Evolutionary conservation across 805 yeast species (phyloP).

Genomic region (Pichia sporocuriosa): DNA sequence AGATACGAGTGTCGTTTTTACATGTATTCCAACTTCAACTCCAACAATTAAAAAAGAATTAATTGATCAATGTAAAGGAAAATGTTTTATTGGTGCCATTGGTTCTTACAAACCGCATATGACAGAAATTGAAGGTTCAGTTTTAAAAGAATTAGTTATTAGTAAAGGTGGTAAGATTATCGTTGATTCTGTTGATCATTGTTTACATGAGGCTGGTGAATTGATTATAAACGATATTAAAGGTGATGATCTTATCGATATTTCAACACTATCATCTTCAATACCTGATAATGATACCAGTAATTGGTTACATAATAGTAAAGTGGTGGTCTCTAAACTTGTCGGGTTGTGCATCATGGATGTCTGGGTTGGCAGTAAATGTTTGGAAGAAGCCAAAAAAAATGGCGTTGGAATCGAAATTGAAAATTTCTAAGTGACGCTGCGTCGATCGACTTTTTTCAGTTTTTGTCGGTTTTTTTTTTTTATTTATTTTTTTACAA

Average conservation of each 20-base stretch:
- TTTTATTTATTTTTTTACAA: too few species aligned
- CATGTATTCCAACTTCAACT: slow-evolving; percentile 52
- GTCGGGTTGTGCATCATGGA: slow-evolving; percentile 67
- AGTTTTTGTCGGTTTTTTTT: too few species aligned
- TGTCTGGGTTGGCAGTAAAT: slow-evolving; percentile 41
- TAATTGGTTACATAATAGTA: slow-evolving; percentile 14
- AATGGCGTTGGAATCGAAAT: slow-evolving; percentile 27
- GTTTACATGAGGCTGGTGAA: slow-evolving; percentile 60
- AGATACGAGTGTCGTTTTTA: slow-evolving; percentile 44
- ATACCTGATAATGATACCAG: slow-evolving; percentile 7
- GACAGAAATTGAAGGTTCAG: slow-evolving; percentile 49
- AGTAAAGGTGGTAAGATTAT: slow-evolving; percentile 36
- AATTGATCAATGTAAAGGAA: slow-evolving; percentile 21
- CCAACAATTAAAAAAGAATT: slow-evolving; percentile 36
- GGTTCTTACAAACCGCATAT: slow-evolving; percentile 65
- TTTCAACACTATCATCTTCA: slow-evolving; percentile 36
- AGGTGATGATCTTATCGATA: slow-evolving; percentile 37
- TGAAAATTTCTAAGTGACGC: slow-evolving; percentile 23
- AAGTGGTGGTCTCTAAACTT: slow-evolving; percentile 43
- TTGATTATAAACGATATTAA: slow-evolving; percentile 40
- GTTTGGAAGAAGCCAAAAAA: slow-evolving; percentile 29
- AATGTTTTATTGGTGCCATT: slow-evolving; percentile 47
- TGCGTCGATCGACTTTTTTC: background rate
- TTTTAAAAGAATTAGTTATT: slow-evolving; percentile 32
- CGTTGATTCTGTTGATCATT: slow-evolving; percentile 55